These are phyloP conservation scores for Strobilomyces confusus DNA, from an alignment of 768 basidiomycete species.

Conservation along the genomic window DNA sequence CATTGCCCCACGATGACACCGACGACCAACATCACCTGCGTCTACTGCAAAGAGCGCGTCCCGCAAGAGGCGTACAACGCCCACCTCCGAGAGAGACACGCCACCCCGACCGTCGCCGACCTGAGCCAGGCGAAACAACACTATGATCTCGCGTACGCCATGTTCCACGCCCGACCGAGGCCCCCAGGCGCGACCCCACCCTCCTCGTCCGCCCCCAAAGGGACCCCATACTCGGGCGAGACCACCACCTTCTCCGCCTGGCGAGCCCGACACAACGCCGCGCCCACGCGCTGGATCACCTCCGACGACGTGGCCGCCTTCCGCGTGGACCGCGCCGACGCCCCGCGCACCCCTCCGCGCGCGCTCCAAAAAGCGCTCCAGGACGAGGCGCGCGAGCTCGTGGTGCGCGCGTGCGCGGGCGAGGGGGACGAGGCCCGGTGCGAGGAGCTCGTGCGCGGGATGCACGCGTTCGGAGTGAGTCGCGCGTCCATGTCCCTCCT, in stretches of 20 bases:
- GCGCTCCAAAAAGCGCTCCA: constrained; percentile 20
- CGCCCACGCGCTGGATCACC: constrained; percentile 17
- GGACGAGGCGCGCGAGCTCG: constrained; percentile 20
- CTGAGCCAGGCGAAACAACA: constrained; percentile 1
- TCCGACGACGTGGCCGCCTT: constrained; percentile 23
- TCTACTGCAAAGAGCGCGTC: constrained; percentile 11
- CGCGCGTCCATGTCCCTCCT: neutral
- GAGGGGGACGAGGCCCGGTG: constrained; percentile 14
- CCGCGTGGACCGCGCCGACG: constrained; percentile 23
- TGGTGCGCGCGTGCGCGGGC: constrained; percentile 10
- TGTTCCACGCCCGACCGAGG: neutral
- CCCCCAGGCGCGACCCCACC: neutral
- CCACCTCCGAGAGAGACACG: constrained; percentile 14
- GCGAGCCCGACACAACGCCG: constrained; percentile 12
- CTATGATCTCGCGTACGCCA: neutral
- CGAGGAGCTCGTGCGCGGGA: constrained; percentile 10
- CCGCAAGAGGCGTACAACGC: constrained; percentile 2
- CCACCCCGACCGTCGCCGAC: constrained; percentile 8
- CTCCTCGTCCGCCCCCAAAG: neutral
- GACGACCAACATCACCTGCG: constrained; percentile 7
- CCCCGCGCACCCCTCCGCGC: constrained; percentile 18
- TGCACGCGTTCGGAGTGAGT: constrained; percentile 23
- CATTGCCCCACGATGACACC: neutral
- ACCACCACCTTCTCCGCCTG: constrained; percentile 22
- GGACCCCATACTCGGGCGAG: neutral